These are phyloP conservation scores for Coemansia sp. DNA, from an alignment of 192 early-diverging fungal genomes.

Conservation along the genomic window DNA sequence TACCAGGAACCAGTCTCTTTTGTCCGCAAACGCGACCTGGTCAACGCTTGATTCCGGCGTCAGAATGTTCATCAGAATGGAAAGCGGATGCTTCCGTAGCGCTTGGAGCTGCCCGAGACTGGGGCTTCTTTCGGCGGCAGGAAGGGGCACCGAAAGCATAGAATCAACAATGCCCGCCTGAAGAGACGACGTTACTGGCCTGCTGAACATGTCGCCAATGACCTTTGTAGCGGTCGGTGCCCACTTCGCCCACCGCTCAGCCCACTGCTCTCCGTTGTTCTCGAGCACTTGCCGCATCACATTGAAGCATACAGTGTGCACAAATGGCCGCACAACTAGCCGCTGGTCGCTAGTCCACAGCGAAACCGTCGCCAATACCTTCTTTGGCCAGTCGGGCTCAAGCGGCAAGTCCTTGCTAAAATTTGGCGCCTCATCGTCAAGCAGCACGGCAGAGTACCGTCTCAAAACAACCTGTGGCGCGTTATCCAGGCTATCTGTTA, in stretches of 20 bases:
- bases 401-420: constrained; percentile 32
- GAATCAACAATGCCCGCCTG: constrained; percentile 25
- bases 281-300: constrained; percentile 16
- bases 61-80: constrained; percentile 16
- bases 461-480: constrained; percentile 21
- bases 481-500: constrained; percentile 36
- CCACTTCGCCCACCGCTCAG: constrained; percentile 34
- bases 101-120: not conserved
- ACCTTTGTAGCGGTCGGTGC: constrained; percentile 5
- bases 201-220: constrained; percentile 15
- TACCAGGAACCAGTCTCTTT: constrained; percentile 39
- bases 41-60: constrained; percentile 6
- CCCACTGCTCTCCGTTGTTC: constrained; percentile 26
- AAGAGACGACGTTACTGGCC: not conserved
- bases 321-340: constrained; percentile 10
- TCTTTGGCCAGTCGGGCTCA: constrained; percentile 39
- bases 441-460: constrained; percentile 21
- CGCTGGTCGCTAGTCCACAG: constrained; percentile 28
- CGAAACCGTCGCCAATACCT: constrained; percentile 12
- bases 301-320: not conserved
- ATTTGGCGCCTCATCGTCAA: constrained; percentile 13
- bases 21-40: constrained; percentile 35
- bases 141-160: constrained; percentile 26
- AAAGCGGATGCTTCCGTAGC: constrained; percentile 21
- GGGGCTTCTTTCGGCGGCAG: not conserved